Conservation (phyloP, 208 protist species). For the Trypanosoma lewisi region DNA sequence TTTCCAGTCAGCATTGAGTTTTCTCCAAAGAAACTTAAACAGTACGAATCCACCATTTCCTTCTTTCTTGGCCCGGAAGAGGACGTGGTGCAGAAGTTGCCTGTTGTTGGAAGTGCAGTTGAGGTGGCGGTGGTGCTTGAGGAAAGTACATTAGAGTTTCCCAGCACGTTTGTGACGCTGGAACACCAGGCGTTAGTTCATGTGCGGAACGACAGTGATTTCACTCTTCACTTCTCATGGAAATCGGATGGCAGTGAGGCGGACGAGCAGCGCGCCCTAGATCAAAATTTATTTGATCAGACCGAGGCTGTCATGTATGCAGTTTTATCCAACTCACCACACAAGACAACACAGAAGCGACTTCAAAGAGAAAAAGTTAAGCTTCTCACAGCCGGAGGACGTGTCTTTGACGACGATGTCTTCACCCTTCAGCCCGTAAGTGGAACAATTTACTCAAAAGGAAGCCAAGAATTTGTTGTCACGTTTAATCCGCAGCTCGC, state of each 20-base stretch:
- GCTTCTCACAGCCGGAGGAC: slow-evolving; percentile 15
- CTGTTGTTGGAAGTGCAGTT: slow-evolving; percentile 44
- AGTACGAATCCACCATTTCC: slow-evolving; percentile 44
- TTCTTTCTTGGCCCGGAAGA: slow-evolving; percentile 85
- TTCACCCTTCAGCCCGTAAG: slow-evolving; percentile 88
- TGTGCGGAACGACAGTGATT: slow-evolving; percentile 84
- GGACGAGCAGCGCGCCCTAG: slow-evolving; percentile 7
- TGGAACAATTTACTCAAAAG: slow-evolving; percentile 82
- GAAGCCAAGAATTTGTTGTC: slow-evolving; percentile 80
- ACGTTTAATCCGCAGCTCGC: slow-evolving; percentile 89
- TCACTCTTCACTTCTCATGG: slow-evolving; percentile 83
- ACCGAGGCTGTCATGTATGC: slow-evolving; percentile 11
- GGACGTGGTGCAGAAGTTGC: slow-evolving; percentile 75
- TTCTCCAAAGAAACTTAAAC: slow-evolving; percentile 29
- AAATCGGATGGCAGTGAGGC: slow-evolving; percentile 43
- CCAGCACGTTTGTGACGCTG: slow-evolving; percentile 89
- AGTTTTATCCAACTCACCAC: slow-evolving; percentile 7
- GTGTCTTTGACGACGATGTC: slow-evolving; percentile 74
- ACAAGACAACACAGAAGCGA: slow-evolving; percentile 20
- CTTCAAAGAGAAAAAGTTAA: slow-evolving; percentile 10
- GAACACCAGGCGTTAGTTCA: slow-evolving; percentile 81
- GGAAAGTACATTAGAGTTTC: slow-evolving; percentile 50
- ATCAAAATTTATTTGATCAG: slow-evolving; percentile 14
- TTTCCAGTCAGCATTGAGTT: slow-evolving; percentile 79
- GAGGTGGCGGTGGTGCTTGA: slow-evolving; percentile 84